phyloP scores from a whole-genome alignment of 1,139 yeast genomes.

The Citeromyces hawaiiensis region DNA sequence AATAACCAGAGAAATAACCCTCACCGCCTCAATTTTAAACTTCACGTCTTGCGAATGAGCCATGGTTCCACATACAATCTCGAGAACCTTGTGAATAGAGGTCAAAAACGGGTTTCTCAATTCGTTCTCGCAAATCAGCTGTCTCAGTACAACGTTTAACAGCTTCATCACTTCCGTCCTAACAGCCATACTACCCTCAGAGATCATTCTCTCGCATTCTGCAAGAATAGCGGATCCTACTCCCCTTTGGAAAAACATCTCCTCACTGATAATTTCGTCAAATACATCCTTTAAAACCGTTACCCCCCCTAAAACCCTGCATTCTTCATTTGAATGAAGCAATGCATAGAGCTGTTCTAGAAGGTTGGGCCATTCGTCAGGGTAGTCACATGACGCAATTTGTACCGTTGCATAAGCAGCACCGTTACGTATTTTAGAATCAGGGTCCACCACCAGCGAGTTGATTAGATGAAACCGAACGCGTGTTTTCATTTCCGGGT shows the following conservation, averaged over 20 bases:
- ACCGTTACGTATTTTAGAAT: slow-evolving; percentile 52
- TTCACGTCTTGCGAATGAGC: not conserved
- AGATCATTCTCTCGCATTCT: slow-evolving; percentile 30
- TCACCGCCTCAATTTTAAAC: not conserved
- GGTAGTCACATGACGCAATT: slow-evolving; percentile 82
- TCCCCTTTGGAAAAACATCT: slow-evolving; percentile 71
- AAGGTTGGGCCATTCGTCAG: slow-evolving; percentile 89
- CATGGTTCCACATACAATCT: not conserved
- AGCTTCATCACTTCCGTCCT: slow-evolving; percentile 37
- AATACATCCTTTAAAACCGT: slow-evolving; percentile 65
- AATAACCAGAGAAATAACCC: not conserved
- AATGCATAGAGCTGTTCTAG: slow-evolving; percentile 32
- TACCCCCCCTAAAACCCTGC: slow-evolving; percentile 48
- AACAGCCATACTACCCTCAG: slow-evolving; percentile 15
- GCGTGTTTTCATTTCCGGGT: slow-evolving; percentile 32
- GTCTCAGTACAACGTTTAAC: slow-evolving; percentile 37
- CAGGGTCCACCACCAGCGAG: slow-evolving; percentile 30
- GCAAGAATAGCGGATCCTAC: slow-evolving; percentile 40
- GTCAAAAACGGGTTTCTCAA: not conserved
- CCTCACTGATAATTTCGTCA: slow-evolving; percentile 77
- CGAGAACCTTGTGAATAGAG: not conserved
- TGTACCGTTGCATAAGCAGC: slow-evolving; percentile 70
- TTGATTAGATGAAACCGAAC: slow-evolving; percentile 37
- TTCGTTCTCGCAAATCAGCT: slow-evolving; percentile 16
- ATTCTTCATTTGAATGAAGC: slow-evolving; percentile 20